Percentiles rank a stretch among this genome's conserved stretches.
Evolutionary conservation across 805 yeast species (phyloP).

Genomic region (Brettanomyces bruxellensis): DNA sequence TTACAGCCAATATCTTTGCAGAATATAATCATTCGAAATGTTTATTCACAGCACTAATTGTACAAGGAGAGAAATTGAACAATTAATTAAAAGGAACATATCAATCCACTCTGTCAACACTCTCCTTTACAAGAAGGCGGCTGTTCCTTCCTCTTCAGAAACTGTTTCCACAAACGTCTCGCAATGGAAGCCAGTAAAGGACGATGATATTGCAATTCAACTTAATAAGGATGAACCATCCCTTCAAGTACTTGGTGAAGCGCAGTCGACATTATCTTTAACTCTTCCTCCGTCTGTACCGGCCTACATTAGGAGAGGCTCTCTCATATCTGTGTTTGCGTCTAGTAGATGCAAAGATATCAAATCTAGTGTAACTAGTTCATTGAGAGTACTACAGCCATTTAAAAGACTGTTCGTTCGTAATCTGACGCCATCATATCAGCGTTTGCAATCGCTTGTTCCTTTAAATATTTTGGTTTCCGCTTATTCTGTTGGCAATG

Average conservation of each 20-base stretch:
- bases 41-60: too few relatives aligned
- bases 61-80: too few relatives aligned
- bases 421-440: constrained; percentile 35
- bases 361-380: constrained; percentile 14
- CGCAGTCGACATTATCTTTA: constrained; percentile 40
- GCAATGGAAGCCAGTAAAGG: neutral
- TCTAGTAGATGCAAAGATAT: constrained; percentile 14
- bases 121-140: constrained; percentile 5
- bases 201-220: neutral
- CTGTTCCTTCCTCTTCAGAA: constrained; percentile 6
- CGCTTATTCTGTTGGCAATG: constrained; percentile 20
- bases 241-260: constrained; percentile 37
- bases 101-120: constrained; percentile 12
- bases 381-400: constrained; percentile 28
- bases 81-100: constrained; percentile 5
- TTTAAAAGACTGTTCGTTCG: constrained; percentile 37
- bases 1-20: too few relatives aligned
- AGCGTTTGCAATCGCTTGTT: constrained; percentile 37
- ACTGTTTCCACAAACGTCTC: constrained; percentile 1
- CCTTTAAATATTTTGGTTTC: constrained; percentile 37
- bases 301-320: constrained; percentile 36
- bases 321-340: constrained; percentile 39
- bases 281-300: constrained; percentile 54
- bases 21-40: too few relatives aligned
- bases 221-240: constrained; percentile 14